A percentile compares a stretch with the other conserved stretches of the same genome.
These are phyloP conservation scores for Cystofilobasidium capitatum DNA, from an alignment of 768 basidiomycete species.

Conservation along the genomic window DNA sequence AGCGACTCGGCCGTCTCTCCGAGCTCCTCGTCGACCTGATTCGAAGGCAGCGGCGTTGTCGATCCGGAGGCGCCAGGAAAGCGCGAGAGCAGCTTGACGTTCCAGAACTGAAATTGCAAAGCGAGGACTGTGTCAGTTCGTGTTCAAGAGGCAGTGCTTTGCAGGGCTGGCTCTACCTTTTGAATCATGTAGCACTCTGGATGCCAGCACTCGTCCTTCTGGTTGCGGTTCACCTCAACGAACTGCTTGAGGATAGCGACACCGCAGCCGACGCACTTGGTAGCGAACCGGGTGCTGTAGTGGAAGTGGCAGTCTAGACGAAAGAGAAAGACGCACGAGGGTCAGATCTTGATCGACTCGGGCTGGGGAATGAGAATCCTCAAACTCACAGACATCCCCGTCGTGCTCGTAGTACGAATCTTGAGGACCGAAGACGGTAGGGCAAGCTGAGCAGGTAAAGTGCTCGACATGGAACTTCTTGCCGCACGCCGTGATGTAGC, in stretches of 20 bases:
- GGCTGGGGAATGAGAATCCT: not conserved
- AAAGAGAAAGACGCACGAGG: not conserved
- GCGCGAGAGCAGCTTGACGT: constrained; percentile 58
- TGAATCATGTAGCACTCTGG: constrained; percentile 99
- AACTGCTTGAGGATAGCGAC: constrained; percentile 98
- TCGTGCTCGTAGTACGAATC: constrained; percentile 99
- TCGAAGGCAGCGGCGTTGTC: constrained; percentile 39
- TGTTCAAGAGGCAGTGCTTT: constrained; percentile 28
- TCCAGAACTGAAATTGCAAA: constrained; percentile 69
- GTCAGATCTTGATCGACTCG: not conserved
- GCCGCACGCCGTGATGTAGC: constrained; percentile 98
- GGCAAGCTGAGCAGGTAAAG: constrained; percentile 94
- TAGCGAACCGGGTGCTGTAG: constrained; percentile 96
- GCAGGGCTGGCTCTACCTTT: too few relatives aligned
- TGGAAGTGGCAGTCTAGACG: constrained; percentile 78
- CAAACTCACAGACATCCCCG: constrained; percentile 63
- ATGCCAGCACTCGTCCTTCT: constrained; percentile 98
- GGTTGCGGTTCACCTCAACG: constrained; percentile 97
- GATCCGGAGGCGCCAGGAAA: constrained; percentile 35
- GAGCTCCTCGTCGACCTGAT: constrained; percentile 46
- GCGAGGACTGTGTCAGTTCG: not conserved
- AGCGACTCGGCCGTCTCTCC: constrained; percentile 66
- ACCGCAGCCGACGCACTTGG: constrained; percentile 94
- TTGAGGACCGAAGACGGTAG: constrained; percentile 90
- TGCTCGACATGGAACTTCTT: constrained; percentile 99